phyloP scores from a whole-genome alignment of 176 grass and related monocot species.

The Sorghum bicolor region Sorghum_bicolor_NCBIv3 NC_012870.2:54728001-54728500 shows the following conservation, averaged over 20 bases:
- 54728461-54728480: conserved; percentile 98
- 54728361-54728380: conserved; percentile 11
- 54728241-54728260: background rate
- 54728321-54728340: background rate
- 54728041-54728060: background rate
- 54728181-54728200: background rate
- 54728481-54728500: conserved; percentile 74
- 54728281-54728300: background rate
- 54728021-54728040: background rate
- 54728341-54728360: background rate
- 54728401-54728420: conserved; percentile 66
- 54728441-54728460: conserved; percentile 67
- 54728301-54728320: background rate
- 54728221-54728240: background rate
- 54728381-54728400: conserved; percentile 57
- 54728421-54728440: conserved; percentile 78
- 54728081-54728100: background rate
- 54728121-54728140: too few species aligned
- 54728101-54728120: background rate
- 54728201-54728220: background rate
- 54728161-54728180: background rate
- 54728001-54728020: background rate
- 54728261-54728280: background rate
- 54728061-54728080: too few species aligned
- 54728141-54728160: too few species aligned